Evolutionary conservation across 805 yeast species (phyloP).

Genomic region (Candida hungchunana): DNA sequence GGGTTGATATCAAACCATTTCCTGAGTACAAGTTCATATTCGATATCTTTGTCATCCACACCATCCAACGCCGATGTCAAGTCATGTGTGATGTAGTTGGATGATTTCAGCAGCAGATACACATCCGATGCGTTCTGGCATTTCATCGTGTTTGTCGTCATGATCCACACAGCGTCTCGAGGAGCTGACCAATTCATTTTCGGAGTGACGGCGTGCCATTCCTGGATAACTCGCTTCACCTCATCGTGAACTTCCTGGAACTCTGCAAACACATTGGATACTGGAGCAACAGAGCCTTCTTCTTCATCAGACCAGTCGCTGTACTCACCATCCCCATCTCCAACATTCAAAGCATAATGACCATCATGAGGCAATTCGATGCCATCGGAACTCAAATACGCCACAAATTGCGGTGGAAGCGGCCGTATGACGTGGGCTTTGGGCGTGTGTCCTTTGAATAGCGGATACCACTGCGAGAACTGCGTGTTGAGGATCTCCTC

Average conservation of each 20-base stretch:
- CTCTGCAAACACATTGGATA: constrained; percentile 27
- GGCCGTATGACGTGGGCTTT: constrained; percentile 51
- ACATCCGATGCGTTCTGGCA: constrained; percentile 72
- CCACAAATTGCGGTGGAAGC: constrained; percentile 52
- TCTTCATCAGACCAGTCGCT: constrained; percentile 64
- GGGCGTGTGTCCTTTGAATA: constrained; percentile 46
- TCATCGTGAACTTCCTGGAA: constrained; percentile 59
- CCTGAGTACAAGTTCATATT: constrained; percentile 66
- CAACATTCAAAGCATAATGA: constrained; percentile 30
- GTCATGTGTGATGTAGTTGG: constrained; percentile 86
- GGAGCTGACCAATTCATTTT: constrained; percentile 98
- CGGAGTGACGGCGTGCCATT: constrained; percentile 67
- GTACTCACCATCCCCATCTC: constrained; percentile 59
- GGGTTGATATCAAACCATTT: constrained; percentile 86
- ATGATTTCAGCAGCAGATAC: constrained; percentile 76
- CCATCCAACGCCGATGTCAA: constrained; percentile 65
- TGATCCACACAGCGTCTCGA: constrained; percentile 89
- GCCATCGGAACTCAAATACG: constrained; percentile 64
- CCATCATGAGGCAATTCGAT: constrained; percentile 53
- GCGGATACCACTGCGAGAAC: constrained; percentile 57
- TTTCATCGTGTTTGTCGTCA: constrained; percentile 68
- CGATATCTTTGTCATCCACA: constrained; percentile 28
- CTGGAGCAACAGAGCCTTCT: constrained; percentile 10
- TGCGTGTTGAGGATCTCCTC: constrained; percentile 47
- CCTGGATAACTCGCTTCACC: constrained; percentile 42